phyloP scores from a whole-genome alignment of 257 asterid species.

The Hygrophila difformis region DNA sequence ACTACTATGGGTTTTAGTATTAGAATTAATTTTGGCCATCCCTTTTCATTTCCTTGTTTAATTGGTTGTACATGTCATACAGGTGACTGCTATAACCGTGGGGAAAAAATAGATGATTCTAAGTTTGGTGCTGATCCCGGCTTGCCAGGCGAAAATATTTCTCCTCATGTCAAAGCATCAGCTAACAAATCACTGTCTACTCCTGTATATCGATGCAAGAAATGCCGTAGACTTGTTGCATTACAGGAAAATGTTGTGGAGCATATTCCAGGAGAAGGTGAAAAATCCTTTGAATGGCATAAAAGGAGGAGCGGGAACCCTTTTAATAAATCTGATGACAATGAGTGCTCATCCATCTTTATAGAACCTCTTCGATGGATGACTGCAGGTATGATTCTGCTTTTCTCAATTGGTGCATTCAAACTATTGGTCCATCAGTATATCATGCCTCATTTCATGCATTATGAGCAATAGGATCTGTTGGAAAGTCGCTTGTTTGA shows the following conservation, averaged over 20 bases:
- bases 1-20: too few species aligned
- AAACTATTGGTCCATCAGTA: too few species aligned
- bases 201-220: constrained; percentile 79
- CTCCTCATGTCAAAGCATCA: constrained; percentile 33
- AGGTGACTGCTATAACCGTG: constrained; percentile 94
- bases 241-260: constrained; percentile 67
- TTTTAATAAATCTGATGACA: constrained; percentile 43
- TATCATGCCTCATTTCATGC: too few species aligned
- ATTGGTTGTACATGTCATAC: too few species aligned
- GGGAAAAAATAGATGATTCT: constrained; percentile 70
- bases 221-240: constrained; percentile 88
- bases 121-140: constrained; percentile 88
- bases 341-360: constrained; percentile 80
- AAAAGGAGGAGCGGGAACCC: constrained; percentile 79
- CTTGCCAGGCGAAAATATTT: constrained; percentile 30
- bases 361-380: constrained; percentile 98
- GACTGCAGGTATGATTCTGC: constrained; percentile 49
- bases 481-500: too few species aligned
- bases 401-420: too few species aligned
- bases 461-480: too few species aligned
- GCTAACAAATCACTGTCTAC: constrained; percentile 27
- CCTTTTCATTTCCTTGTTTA: too few species aligned
- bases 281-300: constrained; percentile 72
- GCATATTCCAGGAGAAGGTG: constrained; percentile 95
- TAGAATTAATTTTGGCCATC: too few species aligned